phyloP scores from a whole-genome alignment of 768 basidiomycete genomes.

The button mushroom (Agaricus bisporus) region DNA sequence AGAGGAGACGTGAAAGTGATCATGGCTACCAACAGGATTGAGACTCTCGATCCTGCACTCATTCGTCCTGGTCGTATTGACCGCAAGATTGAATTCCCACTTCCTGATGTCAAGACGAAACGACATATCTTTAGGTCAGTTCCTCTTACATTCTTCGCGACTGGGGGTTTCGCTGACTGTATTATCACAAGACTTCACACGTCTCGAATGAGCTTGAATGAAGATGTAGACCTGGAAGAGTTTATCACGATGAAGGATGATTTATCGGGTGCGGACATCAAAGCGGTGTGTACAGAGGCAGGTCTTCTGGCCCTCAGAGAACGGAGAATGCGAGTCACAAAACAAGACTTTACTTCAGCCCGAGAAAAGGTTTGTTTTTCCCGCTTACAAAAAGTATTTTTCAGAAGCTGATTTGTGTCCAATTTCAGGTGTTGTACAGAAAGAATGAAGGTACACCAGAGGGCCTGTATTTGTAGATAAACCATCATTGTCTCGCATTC shows the following conservation, averaged over 20 bases:
- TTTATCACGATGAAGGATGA: slow-evolving; percentile 96
- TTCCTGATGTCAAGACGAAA: slow-evolving; percentile 98
- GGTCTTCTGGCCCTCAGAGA: slow-evolving; percentile 92
- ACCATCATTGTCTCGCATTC: neutral
- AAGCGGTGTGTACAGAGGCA: slow-evolving; percentile 99
- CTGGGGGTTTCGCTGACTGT: neutral
- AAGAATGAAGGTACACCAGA: slow-evolving; percentile 78
- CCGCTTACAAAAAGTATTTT: neutral
- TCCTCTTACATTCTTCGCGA: neutral
- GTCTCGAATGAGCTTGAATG: slow-evolving; percentile 83
- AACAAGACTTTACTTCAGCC: slow-evolving; percentile 84
- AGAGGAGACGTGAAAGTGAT: slow-evolving; percentile 99
- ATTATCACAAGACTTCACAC: slow-evolving; percentile 66
- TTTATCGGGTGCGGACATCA: slow-evolving; percentile 95
- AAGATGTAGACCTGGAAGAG: slow-evolving; percentile 93
- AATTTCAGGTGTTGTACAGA: slow-evolving; percentile 70
- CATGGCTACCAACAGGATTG: slow-evolving; percentile 99
- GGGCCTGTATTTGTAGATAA: neutral
- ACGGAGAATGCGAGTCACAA: slow-evolving; percentile 89
- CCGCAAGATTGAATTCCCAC: slow-evolving; percentile 96
- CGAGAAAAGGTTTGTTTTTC: slow-evolving; percentile 73
- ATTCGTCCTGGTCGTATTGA: slow-evolving; percentile 99
- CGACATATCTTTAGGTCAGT: slow-evolving; percentile 92
- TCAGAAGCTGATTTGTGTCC: slow-evolving; percentile 7
- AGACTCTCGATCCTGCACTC: slow-evolving; percentile 94